Evolutionary conservation across 2,329 filamentous ascomycete species (phyloP).

Genomic region (Trichoderma afroharzianum): DNA sequence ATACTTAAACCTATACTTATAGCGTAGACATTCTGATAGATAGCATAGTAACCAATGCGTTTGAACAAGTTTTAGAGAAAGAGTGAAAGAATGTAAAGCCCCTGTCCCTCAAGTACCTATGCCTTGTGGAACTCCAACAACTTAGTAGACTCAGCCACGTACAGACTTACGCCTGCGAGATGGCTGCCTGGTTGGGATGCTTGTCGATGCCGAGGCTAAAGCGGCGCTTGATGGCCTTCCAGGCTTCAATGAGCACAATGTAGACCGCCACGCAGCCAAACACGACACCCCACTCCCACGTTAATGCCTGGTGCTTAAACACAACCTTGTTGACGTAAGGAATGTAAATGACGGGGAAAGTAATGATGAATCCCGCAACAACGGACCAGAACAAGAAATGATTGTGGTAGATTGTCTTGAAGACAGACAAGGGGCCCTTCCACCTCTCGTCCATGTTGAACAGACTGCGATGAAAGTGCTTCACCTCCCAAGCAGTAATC

Average conservation of each 20-base stretch:
- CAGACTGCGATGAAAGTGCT: slow-evolving; percentile 65
- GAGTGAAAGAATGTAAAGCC: not conserved
- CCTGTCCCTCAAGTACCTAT: not conserved
- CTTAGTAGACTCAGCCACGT: not conserved
- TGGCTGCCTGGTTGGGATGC: slow-evolving; percentile 12
- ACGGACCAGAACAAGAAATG: slow-evolving; percentile 64
- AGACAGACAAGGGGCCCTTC: slow-evolving; percentile 47
- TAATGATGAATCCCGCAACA: slow-evolving; percentile 55
- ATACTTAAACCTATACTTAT: not conserved
- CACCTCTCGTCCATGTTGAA: slow-evolving; percentile 61
- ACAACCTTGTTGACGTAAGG: slow-evolving; percentile 62
- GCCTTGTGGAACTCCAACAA: not conserved
- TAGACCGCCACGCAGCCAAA: slow-evolving; percentile 57
- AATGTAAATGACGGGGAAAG: slow-evolving; percentile 64
- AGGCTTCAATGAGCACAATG: slow-evolving; percentile 60
- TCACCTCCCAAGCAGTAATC: slow-evolving; percentile 70
- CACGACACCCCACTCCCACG: slow-evolving; percentile 71
- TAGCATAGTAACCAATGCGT: not conserved
- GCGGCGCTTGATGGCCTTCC: slow-evolving; percentile 65
- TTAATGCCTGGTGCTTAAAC: slow-evolving; percentile 66
- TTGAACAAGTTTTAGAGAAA: not conserved
- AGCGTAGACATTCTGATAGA: slow-evolving; percentile 5
- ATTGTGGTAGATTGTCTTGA: slow-evolving; percentile 64
- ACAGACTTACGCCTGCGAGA: slow-evolving; percentile 9
- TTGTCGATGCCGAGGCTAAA: slow-evolving; percentile 35